Percentiles rank a stretch among this genome's conserved stretches.
Evolutionary conservation across 345 rosid genomes (phyloP).

Genomic region (Eucalyptus shirleyi): DNA sequence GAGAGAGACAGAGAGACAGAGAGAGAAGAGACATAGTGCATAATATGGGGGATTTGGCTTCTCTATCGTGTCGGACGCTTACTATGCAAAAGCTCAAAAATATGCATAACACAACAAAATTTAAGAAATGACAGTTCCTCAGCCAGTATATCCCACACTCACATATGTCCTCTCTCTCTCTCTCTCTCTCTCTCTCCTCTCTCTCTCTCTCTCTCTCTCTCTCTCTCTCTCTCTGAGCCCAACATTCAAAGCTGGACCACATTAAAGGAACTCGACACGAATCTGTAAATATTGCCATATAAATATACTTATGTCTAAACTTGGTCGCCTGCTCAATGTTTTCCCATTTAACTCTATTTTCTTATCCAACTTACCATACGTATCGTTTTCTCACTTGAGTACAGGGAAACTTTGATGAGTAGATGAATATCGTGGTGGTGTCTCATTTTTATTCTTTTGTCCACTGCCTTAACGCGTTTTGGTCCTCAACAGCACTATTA

Average conservation of each 20-base stretch:
- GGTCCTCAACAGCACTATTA: neutral
- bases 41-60: slow-evolving; percentile 29
- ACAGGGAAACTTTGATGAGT: neutral
- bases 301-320: neutral
- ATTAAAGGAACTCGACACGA: neutral
- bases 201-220: neutral
- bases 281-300: neutral
- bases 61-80: slow-evolving; percentile 42
- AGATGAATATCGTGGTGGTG: neutral
- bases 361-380: neutral
- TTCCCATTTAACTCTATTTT: neutral
- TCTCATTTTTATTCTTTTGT: neutral
- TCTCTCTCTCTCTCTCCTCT: neutral
- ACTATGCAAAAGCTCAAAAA: slow-evolving; percentile 13
- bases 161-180: neutral
- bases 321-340: neutral
- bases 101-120: slow-evolving; percentile 12
- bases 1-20: neutral
- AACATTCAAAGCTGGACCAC: slow-evolving; percentile 31
- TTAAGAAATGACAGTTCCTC: slow-evolving; percentile 30
- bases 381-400: neutral
- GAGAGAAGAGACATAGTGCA: slow-evolving; percentile 25
- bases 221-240: neutral
- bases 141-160: neutral
- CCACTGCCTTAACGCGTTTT: neutral